These are phyloP conservation scores for Neopestalotiopsis sp. DNA, from an alignment of 2,329 filamentous ascomycete species.

Conservation along the genomic window DNA sequence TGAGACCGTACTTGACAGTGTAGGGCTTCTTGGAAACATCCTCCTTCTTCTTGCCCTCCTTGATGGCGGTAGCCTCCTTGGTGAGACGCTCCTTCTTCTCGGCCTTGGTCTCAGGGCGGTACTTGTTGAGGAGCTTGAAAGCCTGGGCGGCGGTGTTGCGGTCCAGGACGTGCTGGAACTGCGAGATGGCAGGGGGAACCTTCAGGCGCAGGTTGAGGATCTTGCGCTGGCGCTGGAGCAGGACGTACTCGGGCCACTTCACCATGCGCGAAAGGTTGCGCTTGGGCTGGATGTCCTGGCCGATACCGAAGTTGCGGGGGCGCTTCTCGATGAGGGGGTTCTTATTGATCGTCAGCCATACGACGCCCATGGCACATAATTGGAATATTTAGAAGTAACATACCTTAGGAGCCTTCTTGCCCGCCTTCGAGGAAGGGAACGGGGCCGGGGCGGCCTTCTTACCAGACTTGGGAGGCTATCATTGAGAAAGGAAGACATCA, in stretches of 20 bases:
- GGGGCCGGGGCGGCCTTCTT: slow-evolving; percentile 98
- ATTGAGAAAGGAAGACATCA: slow-evolving; percentile 99
- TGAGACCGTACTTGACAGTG: slow-evolving; percentile 98
- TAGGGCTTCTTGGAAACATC: slow-evolving; percentile 99
- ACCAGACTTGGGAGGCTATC: slow-evolving; percentile 98
- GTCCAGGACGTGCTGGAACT: slow-evolving; percentile 98
- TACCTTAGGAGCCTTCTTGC: slow-evolving; percentile 97
- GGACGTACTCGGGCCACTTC: slow-evolving; percentile 99
- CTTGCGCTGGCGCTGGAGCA: slow-evolving; percentile 92
- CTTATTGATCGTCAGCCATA: slow-evolving; percentile 52
- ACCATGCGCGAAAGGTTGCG: slow-evolving; percentile 98
- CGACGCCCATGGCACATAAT: neutral
- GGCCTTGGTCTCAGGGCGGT: slow-evolving; percentile 97
- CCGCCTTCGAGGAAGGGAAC: slow-evolving; percentile 93
- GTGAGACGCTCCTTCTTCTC: slow-evolving; percentile 99
- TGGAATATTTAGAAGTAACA: slow-evolving; percentile 43
- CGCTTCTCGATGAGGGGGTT: slow-evolving; percentile 99
- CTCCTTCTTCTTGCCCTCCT: slow-evolving; percentile 99
- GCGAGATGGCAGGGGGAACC: slow-evolving; percentile 94
- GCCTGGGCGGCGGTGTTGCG: slow-evolving; percentile 95
- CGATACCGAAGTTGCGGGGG: slow-evolving; percentile 96
- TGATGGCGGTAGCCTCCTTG: slow-evolving; percentile 96
- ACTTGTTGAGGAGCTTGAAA: slow-evolving; percentile 99
- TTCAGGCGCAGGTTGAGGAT: slow-evolving; percentile 98
- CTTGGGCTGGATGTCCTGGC: slow-evolving; percentile 96